phyloP scores from a whole-genome alignment of 225 moss, liverwort and hornwort genomes.

The Marchantia paleacea region DNA sequence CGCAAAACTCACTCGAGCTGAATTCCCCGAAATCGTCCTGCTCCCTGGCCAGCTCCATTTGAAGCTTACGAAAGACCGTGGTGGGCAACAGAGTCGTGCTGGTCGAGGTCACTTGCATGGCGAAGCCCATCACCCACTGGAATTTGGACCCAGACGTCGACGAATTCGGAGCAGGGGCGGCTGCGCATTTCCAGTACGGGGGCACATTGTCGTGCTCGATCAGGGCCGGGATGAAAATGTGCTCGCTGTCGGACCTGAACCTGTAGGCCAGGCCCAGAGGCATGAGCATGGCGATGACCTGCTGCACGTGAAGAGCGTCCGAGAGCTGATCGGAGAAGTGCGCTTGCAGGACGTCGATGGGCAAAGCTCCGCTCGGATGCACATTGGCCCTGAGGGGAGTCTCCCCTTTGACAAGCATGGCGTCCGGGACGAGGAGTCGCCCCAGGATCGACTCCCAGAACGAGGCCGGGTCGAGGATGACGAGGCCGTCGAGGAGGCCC shows the following conservation, averaged over 20 bases:
- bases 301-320: background rate
- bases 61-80: constrained; percentile 29
- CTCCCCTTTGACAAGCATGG: background rate
- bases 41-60: constrained; percentile 27
- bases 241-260: background rate
- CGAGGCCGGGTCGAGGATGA: constrained; percentile 1
- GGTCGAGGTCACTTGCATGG: constrained; percentile 16
- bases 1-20: constrained; percentile 9
- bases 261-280: constrained; percentile 10
- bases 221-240: constrained; percentile 25
- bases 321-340: background rate
- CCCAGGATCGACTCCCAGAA: background rate
- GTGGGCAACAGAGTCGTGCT: constrained; percentile 24
- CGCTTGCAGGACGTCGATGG: background rate
- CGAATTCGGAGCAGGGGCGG: background rate
- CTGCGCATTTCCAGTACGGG: background rate
- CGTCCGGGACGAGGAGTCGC: background rate
- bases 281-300: constrained; percentile 4
- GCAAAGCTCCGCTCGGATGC: background rate
- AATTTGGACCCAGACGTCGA: no score
- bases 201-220: background rate
- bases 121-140: constrained; percentile 25
- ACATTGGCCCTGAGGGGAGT: background rate
- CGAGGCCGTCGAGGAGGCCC: background rate
- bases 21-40: constrained; percentile 13